phyloP scores from a whole-genome alignment of 1,139 yeast genomes.

The Magnusiomyces fungicola region DNA sequence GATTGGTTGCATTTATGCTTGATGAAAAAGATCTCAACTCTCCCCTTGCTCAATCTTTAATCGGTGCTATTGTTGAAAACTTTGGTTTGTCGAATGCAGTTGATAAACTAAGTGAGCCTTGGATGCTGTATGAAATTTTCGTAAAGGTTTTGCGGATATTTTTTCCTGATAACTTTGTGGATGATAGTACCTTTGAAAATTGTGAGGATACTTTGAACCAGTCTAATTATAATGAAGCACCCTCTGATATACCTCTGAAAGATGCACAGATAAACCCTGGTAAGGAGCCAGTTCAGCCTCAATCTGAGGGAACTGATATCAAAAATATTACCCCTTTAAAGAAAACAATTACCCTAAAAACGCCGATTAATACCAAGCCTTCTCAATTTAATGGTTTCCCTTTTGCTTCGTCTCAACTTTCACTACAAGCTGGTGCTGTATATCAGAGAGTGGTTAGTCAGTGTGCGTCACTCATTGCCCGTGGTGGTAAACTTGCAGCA shows the following conservation, averaged over 20 bases:
- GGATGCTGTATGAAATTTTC: constrained; percentile 39
- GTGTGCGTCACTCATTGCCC: constrained; percentile 16
- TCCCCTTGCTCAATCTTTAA: constrained; percentile 33
- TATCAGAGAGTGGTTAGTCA: constrained; percentile 15
- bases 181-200: too few relatives aligned
- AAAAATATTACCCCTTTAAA: too few relatives aligned
- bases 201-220: too few relatives aligned
- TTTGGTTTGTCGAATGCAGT: constrained; percentile 36
- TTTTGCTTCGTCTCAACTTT: too few relatives aligned
- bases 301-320: too few relatives aligned
- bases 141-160: constrained; percentile 27
- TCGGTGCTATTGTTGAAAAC: constrained; percentile 38
- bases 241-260: too few relatives aligned
- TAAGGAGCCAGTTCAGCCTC: too few relatives aligned
- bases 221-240: too few relatives aligned
- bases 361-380: too few relatives aligned
- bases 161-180: constrained; percentile 2
- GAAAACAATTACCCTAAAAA: too few relatives aligned
- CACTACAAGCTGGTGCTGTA: constrained; percentile 16
- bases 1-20: constrained; percentile 32
- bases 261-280: too few relatives aligned
- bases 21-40: constrained; percentile 38
- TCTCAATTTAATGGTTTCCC: too few relatives aligned
- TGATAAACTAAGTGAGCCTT: constrained; percentile 40
- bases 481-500: constrained; percentile 21